Base-by-base conservation (phyloP, 495 filamentous ascomycete species). In the Talaromyces ruber region DNA sequence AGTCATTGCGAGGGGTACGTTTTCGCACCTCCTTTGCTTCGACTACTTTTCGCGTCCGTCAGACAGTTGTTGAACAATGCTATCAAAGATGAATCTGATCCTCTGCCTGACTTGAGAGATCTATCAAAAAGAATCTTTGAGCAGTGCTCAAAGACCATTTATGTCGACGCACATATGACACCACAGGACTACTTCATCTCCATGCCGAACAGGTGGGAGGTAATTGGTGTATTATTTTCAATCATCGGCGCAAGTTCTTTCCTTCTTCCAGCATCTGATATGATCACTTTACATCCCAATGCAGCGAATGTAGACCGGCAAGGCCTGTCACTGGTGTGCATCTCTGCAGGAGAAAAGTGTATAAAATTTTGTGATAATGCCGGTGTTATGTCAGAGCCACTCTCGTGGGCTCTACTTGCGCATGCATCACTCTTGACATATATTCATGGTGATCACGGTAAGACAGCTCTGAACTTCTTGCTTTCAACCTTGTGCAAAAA, bases 401-500 rank as follows among this genome's bases (percentile, higher is more conserved):
- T 69, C 2, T 32, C 50, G 24, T 72, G 65, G 64, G 45, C 66
- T 5, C 34, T 69, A 6, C 24, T 70, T 12, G 65, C 72, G 24
- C 67, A 72, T 29, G 64, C 59, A 0, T 28, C 64, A 5, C 64
- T 72, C 9, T 25, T 71, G 9, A 51, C 63, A 2, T 24, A 61
- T 6, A 58, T 73, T 12, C 69, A 72, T 63, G 71, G 71, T 16
- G 65, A 64, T 51, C 64, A 64, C 43, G 68, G 71, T 74, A 24
- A 37, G 32, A n/a, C 4, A 58, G 14, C 28, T 54, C 6, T 28
- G 0, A 16, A 12, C 21, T 25, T 28, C n/a, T 45, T 25, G 1
- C 4, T 51, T 79, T 79, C 9, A 71, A 76, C 34, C 60, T 76
- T 14, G 12, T 37, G 14, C 34, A 16, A 14, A 39, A n/a, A 84